Evolutionary conservation across 257 asterid genomes (phyloP).

Genomic region (Galeopsis tetrahit): DNA sequence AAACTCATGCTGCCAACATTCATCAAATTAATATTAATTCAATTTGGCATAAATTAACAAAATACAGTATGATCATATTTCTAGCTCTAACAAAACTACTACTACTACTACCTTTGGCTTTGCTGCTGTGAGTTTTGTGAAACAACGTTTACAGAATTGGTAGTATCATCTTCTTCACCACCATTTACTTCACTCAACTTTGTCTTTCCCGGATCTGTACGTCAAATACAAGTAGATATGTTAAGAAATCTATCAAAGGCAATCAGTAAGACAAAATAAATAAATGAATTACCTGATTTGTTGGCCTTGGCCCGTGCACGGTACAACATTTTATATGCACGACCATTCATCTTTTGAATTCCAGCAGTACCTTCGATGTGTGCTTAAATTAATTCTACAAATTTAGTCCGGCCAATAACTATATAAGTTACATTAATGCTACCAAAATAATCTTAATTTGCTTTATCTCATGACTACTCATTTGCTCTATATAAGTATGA

Average conservation of each 20-base stretch:
- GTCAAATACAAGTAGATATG: constrained; percentile 9
- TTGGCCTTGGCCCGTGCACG: constrained; percentile 22
- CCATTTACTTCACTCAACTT: constrained; percentile 25
- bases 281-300: constrained; percentile 28
- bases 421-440: neutral
- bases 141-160: constrained; percentile 12
- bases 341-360: constrained; percentile 23
- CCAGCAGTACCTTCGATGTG: constrained; percentile 1
- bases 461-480: too few relatives aligned
- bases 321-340: constrained; percentile 11
- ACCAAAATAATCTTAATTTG: too few relatives aligned
- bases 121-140: constrained; percentile 17
- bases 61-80: too few relatives aligned
- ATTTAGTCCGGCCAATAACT: neutral
- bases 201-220: constrained; percentile 31
- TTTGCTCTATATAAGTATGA: too few relatives aligned
- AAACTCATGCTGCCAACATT: constrained; percentile 35
- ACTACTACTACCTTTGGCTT: constrained; percentile 32
- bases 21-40: constrained; percentile 18
- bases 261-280: neutral
- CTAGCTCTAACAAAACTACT: neutral
- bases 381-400: neutral
- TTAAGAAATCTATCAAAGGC: neutral
- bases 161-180: constrained; percentile 9
- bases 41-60: neutral